Evolutionary conservation across 495 filamentous ascomycete genomes (phyloP).

Genomic region (Clohesyomyces aquaticus): DNA sequence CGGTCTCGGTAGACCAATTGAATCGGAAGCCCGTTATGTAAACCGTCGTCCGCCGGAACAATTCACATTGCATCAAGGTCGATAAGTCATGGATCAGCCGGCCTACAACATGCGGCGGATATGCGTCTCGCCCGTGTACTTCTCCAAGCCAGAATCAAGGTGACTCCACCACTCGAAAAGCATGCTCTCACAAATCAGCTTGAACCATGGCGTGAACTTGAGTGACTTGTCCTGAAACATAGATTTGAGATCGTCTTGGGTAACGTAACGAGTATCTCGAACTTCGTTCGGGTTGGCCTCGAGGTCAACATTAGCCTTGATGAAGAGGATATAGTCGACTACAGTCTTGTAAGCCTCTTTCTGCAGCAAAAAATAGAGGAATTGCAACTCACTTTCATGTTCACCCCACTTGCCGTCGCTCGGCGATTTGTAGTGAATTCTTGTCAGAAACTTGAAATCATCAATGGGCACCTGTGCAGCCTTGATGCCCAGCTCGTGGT

Average conservation of each 20-base stretch:
- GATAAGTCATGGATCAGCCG: background rate
- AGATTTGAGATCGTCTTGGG: conserved; percentile 75
- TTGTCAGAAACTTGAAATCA: conserved; percentile 88
- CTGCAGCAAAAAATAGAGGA: background rate
- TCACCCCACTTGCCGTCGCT: conserved; percentile 99
- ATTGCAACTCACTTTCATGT: conserved; percentile 78
- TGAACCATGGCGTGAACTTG: conserved; percentile 98
- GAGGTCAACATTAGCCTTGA: conserved; percentile 88
- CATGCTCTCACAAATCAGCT: conserved; percentile 97
- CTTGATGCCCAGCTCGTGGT: conserved; percentile 94
- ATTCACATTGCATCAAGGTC: background rate
- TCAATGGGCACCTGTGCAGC: conserved; percentile 86
- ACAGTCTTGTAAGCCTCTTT: background rate
- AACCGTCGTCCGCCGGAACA: conserved; percentile 9
- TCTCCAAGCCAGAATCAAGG: conserved; percentile 75
- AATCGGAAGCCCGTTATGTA: conserved; percentile 5
- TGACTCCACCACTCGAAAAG: conserved; percentile 98
- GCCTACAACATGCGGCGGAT: conserved; percentile 78
- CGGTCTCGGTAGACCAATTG: conserved; percentile 11
- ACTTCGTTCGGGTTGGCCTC: conserved; percentile 85
- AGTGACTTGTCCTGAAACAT: conserved; percentile 81
- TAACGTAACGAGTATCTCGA: conserved; percentile 78
- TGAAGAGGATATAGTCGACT: conserved; percentile 99
- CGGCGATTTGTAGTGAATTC: conserved; percentile 97
- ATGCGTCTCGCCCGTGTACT: conserved; percentile 80